A percentile compares a stretch with the other conserved stretches of the same genome.
Conservation (phyloP, 306 rosid genomes). For the Acacia acuminata region DNA sequence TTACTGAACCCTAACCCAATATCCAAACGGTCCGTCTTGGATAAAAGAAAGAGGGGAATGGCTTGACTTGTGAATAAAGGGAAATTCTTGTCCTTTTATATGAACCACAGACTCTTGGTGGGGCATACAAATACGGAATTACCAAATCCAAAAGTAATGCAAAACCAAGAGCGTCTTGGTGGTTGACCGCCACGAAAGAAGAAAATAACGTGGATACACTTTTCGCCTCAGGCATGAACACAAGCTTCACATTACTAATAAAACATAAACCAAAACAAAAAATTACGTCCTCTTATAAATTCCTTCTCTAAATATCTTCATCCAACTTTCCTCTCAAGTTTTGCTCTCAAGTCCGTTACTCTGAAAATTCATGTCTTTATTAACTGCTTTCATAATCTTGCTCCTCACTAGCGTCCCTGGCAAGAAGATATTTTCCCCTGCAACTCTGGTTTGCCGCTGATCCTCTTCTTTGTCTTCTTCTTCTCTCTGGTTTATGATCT, state of each 20-base stretch:
- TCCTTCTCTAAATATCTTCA: constrained; percentile 43
- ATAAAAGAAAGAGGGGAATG: not conserved
- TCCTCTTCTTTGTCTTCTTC: constrained; percentile 21
- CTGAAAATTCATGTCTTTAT: not conserved
- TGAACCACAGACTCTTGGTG: not conserved
- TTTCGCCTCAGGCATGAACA: constrained; percentile 53
- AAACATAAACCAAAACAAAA: not conserved
- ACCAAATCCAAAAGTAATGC: not conserved
- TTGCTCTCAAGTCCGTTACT: not conserved
- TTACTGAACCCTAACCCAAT: no score
- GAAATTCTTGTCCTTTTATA: not conserved
- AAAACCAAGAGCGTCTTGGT: not conserved
- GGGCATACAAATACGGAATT: not conserved
- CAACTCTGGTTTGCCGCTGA: constrained; percentile 19
- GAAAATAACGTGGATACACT: constrained; percentile 51
- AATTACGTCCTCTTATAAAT: not conserved
- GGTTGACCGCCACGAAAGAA: constrained; percentile 31
- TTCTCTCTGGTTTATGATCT: constrained; percentile 12
- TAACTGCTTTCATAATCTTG: constrained; percentile 1
- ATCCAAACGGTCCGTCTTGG: no score
- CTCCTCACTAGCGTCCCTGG: constrained; percentile 25
- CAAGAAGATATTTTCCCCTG: constrained; percentile 32
- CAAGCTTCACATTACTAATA: not conserved
- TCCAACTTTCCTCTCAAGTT: not conserved
- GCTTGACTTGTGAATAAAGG: not conserved